Evolutionary conservation across 2,329 filamentous ascomycete species (phyloP).

Genomic region (Cladophialophora exuberans): DNA sequence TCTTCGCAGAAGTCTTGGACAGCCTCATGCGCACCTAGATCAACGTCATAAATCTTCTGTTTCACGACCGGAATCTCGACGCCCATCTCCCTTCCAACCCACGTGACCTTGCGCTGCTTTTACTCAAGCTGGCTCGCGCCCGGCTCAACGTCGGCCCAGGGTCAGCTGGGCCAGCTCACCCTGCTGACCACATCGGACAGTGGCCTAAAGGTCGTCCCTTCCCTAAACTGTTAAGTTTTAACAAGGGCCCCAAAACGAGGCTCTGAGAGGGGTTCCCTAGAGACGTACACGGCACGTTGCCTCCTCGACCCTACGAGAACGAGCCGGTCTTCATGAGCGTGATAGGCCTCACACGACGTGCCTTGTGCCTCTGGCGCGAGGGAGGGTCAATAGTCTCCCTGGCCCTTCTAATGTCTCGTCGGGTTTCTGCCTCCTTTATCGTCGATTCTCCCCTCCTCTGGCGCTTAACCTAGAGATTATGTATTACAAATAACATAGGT

Average conservation of each 20-base stretch:
- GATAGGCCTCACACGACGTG: too few relatives aligned
- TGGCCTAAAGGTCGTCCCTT: background rate
- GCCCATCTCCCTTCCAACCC: background rate
- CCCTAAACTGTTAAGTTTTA: background rate
- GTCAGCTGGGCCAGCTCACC: too few relatives aligned
- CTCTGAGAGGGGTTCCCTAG: background rate
- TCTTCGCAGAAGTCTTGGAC: too few relatives aligned
- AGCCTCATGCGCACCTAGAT: too few relatives aligned
- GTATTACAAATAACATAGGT: too few relatives aligned
- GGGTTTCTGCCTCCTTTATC: too few relatives aligned
- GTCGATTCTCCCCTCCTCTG: too few relatives aligned
- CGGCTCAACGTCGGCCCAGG: slow-evolving; percentile 7
- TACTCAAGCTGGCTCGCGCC: slow-evolving; percentile 10
- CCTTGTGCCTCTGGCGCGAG: too few relatives aligned
- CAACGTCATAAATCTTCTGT: too few relatives aligned
- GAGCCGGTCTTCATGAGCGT: background rate
- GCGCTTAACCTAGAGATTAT: too few relatives aligned
- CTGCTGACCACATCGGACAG: background rate
- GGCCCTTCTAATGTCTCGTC: too few relatives aligned
- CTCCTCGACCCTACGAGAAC: background rate
- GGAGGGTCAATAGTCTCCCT: too few relatives aligned
- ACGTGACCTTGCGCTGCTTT: slow-evolving; percentile 15
- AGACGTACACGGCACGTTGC: background rate
- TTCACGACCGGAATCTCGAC: slow-evolving; percentile 14
- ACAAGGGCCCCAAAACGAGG: background rate